Base-by-base conservation (phyloP, 352 stramenopile genomes). In the Phytopythium sindhum region DNA sequence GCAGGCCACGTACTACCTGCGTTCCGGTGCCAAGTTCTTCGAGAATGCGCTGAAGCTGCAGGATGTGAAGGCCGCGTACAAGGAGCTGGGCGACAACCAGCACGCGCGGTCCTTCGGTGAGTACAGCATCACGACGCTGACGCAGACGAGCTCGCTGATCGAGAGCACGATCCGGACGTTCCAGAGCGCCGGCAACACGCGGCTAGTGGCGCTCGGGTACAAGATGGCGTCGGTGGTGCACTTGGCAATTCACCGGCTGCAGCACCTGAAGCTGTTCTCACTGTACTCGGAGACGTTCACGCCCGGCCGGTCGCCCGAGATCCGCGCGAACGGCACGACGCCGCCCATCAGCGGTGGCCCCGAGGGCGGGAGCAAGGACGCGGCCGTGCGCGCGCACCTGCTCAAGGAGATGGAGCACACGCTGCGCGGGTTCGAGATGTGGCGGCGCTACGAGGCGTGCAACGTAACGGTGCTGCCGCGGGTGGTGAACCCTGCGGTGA, bases 391-490 rank as follows among this genome's bases (percentile, higher is more conserved):
- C 42, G 69, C 81, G 50, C 81, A 83, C 31, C 61, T 96, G 56
- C 67, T 96, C 28, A 93, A 93, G 64, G 85, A 94, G 61, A 91
- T 94, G 85, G 87, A 93, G 63, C 82, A 90, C 50, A 88, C 84
- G 33, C 68, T 96, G 63, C 87, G 85, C 26, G 87, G 87, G 10
- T 96, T 94, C 45, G 87, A 96, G 60, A 92, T 94, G 81, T 96
- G 87, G 87, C 78, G 80, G 53, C 85, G 81, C 45, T 96, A 91
- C 61, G 87, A 96, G 66, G 59, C 74, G 19, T 90, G 76, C 63
- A 81, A 80, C 17, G 70, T 90, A 44, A 73, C 69, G 23, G 87
- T 96, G 61, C 64, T 96, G 6, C 85, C 87, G n/a, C 73, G 77
- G 14, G 80, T 94, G 55, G 81, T 74, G 66, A 91, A 94, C 56